Evolutionary conservation across 2,329 filamentous ascomycete genomes (phyloP).

Genomic region (Penicillium sp.): DNA sequence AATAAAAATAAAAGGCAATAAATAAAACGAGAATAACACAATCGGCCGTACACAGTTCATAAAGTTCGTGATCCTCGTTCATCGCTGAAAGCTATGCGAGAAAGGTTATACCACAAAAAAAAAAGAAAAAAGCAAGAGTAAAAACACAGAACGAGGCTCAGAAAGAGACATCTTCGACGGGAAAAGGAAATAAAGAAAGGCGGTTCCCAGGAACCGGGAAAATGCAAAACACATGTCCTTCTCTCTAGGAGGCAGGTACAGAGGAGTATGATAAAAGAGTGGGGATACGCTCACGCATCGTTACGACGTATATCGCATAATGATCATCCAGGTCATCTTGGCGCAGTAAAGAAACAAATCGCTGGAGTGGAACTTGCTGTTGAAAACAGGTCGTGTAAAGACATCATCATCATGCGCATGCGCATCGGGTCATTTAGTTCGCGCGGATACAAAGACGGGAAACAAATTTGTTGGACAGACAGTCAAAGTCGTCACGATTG

Average conservation of each 20-base stretch:
- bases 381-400: conserved; percentile 21
- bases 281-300: conserved; percentile 23
- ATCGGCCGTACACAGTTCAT: conserved; percentile 41
- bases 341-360: conserved; percentile 12
- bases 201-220: conserved; percentile 17
- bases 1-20: conserved; percentile 5
- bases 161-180: conserved; percentile 29
- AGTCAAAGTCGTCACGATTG: conserved; percentile 90
- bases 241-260: conserved; percentile 15
- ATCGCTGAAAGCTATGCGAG: conserved; percentile 40
- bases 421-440: conserved; percentile 58
- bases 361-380: conserved; percentile 17
- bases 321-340: conserved; percentile 30
- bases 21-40: conserved; percentile 21
- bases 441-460: conserved; percentile 95
- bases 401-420: conserved; percentile 25
- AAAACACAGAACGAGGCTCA: conserved; percentile 15
- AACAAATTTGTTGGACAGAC: conserved; percentile 93
- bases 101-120: conserved; percentile 36
- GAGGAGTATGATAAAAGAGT: conserved; percentile 11
- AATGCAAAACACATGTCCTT: conserved; percentile 4
- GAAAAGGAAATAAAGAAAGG: conserved; percentile 22
- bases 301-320: conserved; percentile 25
- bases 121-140: conserved; percentile 7
- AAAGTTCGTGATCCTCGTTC: conserved; percentile 44